Evolutionary conservation across 768 basidiomycete genomes (phyloP).

Genomic region (Leccinum longicurvipes): DNA sequence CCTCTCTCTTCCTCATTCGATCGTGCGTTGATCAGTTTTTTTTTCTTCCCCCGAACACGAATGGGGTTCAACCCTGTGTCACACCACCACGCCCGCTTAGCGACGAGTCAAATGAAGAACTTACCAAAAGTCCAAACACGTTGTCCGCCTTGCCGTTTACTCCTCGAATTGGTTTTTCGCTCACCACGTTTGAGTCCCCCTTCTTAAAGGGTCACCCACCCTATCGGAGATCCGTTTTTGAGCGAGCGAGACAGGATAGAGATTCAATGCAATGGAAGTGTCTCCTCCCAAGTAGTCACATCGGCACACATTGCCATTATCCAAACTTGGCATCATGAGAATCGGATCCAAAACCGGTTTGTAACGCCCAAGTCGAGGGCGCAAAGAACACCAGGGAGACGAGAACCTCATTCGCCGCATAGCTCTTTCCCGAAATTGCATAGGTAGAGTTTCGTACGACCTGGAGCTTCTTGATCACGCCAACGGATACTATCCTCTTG

Average conservation of each 20-base stretch:
- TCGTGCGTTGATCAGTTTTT: conserved; percentile 9
- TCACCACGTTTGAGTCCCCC: background rate
- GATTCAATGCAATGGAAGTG: background rate
- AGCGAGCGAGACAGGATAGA: background rate
- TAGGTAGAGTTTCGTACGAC: background rate
- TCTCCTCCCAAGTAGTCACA: background rate
- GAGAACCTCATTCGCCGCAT: background rate
- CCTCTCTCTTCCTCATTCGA: background rate
- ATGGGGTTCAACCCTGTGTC: background rate
- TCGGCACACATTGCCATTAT: too few relatives aligned
- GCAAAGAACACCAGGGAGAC: conserved; percentile 1
- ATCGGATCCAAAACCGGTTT: conserved; percentile 9
- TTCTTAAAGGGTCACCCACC: conserved; percentile 6
- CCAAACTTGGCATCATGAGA: conserved; percentile 1
- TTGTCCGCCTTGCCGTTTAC: conserved; percentile 5
- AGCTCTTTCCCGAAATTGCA: background rate
- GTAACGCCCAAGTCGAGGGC: conserved; percentile 3
- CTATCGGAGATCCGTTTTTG: background rate
- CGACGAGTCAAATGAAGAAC: conserved; percentile 7
- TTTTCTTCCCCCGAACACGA: background rate
- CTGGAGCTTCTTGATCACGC: background rate
- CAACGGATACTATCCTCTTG: background rate
- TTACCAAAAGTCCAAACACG: conserved; percentile 11
- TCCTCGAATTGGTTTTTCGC: background rate
- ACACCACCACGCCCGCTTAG: conserved; percentile 1